These are phyloP conservation scores for Pezicula neosporulosa DNA, from an alignment of 2,329 filamentous ascomycete genomes.

Conservation along the genomic window DNA sequence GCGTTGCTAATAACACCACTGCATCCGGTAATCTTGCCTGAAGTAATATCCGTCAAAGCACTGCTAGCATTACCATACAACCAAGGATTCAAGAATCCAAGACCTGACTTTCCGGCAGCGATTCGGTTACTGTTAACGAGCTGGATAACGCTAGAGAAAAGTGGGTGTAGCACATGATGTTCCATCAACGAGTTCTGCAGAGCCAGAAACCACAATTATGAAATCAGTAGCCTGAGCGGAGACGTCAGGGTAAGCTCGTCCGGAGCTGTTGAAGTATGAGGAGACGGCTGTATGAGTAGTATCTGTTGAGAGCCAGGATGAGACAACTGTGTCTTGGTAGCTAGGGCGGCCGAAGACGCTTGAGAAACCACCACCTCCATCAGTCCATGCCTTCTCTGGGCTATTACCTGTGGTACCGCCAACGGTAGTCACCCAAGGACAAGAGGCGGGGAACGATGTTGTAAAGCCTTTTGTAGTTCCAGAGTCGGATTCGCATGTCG, in stretches of 20 bases:
- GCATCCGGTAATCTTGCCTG: conserved; percentile 36
- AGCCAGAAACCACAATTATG: conserved; percentile 31
- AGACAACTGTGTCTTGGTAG: conserved; percentile 38
- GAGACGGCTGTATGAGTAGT: conserved; percentile 39
- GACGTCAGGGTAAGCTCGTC: conserved; percentile 49
- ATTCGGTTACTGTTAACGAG: conserved; percentile 61
- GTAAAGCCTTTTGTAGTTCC: conserved; percentile 41
- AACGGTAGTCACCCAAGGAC: conserved; percentile 48
- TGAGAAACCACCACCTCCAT: conserved; percentile 38
- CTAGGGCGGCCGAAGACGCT: conserved; percentile 36
- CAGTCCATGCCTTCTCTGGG: conserved; percentile 21
- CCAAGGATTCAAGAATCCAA: conserved; percentile 43
- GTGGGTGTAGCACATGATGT: conserved; percentile 54
- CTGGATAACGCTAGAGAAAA: conserved; percentile 54
- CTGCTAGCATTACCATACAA: conserved; percentile 32
- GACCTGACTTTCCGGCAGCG: conserved; percentile 39
- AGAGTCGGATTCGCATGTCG: conserved; percentile 11
- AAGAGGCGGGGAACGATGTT: conserved; percentile 44
- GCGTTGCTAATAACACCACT: conserved; percentile 16
- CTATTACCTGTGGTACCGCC: conserved; percentile 30
- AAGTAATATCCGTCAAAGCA: conserved; percentile 38
- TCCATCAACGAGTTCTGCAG: conserved; percentile 38
- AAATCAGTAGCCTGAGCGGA: conserved; percentile 57
- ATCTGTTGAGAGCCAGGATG: conserved; percentile 42
- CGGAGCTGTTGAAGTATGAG: conserved; percentile 42